These are phyloP conservation scores for Anastatica hierochuntica DNA, from an alignment of 345 rosid genomes.

Conservation along the genomic window DNA sequence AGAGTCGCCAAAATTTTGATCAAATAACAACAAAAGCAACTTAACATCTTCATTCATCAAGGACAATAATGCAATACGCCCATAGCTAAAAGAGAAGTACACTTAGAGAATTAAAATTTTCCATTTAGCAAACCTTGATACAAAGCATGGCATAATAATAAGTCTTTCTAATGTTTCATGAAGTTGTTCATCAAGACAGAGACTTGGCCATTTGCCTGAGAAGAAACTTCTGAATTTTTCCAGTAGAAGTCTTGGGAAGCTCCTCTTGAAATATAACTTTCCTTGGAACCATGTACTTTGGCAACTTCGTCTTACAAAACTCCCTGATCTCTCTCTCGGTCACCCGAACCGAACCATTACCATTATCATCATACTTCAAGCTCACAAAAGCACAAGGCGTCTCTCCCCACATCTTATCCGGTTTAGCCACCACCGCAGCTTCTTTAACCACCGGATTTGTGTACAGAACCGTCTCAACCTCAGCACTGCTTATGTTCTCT, in stretches of 20 bases:
- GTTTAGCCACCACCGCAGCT: conserved; percentile 57
- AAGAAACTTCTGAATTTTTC: conserved; percentile 47
- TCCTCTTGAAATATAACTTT: conserved; percentile 44
- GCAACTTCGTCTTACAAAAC: conserved; percentile 39
- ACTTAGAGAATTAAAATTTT: no score
- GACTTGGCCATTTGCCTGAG: conserved; percentile 41
- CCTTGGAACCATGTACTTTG: conserved; percentile 54
- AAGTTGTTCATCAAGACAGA: background rate
- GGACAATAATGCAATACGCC: no score
- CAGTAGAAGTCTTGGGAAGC: conserved; percentile 57
- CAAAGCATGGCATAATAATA: no score
- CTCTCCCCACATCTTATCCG: conserved; percentile 59
- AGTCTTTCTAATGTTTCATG: no score
- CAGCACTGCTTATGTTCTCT: conserved; percentile 47
- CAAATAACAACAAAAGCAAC: no score
- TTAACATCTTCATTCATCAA: no score
- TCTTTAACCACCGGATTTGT: conserved; percentile 46
- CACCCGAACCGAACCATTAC: background rate
- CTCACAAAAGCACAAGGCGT: conserved; percentile 63
- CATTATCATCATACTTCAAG: conserved; percentile 25
- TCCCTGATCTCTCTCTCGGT: conserved; percentile 43
- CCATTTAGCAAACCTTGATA: no score
- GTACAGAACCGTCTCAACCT: conserved; percentile 53
- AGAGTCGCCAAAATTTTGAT: no score
- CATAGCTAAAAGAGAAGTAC: no score